Percentiles rank a stretch among this genome's conserved stretches.
phyloP scores from a whole-genome alignment of 1,284 basidiomycete genomes.

The Heliocybe sulcata region DNA sequence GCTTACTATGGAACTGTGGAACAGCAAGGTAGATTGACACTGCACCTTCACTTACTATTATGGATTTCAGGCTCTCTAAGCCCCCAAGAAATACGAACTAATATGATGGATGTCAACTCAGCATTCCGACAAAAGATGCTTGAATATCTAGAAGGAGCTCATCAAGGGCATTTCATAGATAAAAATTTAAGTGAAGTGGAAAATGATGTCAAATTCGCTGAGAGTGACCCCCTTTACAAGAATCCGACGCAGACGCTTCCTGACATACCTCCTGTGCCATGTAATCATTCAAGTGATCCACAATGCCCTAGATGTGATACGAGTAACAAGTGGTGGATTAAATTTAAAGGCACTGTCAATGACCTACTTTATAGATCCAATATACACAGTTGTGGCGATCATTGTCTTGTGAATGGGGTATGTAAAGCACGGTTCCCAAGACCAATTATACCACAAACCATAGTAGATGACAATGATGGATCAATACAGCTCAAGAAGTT shows the following conservation, averaged over 20 bases:
- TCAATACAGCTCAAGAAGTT: conserved; percentile 22
- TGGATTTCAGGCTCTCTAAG: conserved; percentile 20
- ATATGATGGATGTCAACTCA: conserved; percentile 11
- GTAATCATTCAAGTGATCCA: conserved; percentile 4
- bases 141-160: background rate
- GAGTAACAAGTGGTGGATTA: background rate
- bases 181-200: background rate
- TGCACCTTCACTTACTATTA: conserved; percentile 25
- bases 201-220: background rate
- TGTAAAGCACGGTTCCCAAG: conserved; percentile 22
- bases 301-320: background rate
- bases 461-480: conserved; percentile 19
- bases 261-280: background rate
- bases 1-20: conserved; percentile 30
- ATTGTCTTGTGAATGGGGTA: background rate
- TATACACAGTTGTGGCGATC: background rate
- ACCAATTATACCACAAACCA: conserved; percentile 10
- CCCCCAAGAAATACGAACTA: conserved; percentile 22
- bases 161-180: conserved; percentile 4
- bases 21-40: conserved; percentile 25
- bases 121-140: background rate
- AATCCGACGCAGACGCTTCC: background rate
- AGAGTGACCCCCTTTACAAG: conserved; percentile 4
- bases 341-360: background rate
- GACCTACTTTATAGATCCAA: background rate